Evolutionary conservation across 2,329 filamentous ascomycete genomes (phyloP).

Genomic region (Arthrobotrys iridis): DNA sequence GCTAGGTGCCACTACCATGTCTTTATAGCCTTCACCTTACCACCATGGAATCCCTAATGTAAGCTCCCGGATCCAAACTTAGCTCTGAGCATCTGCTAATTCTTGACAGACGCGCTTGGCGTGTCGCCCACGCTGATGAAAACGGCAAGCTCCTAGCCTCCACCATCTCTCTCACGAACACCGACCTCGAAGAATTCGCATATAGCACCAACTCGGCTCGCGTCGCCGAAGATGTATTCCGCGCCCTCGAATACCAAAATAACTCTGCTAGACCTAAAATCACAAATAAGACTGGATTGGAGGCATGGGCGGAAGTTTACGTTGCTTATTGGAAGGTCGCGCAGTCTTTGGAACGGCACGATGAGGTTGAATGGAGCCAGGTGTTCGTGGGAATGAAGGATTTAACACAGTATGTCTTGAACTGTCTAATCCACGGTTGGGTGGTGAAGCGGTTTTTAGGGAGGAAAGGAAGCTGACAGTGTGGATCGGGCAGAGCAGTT

Average conservation of each 20-base stretch:
- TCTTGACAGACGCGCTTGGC: slow-evolving; percentile 51
- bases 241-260: slow-evolving; percentile 53
- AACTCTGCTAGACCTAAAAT: slow-evolving; percentile 53
- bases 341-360: slow-evolving; percentile 61
- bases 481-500: slow-evolving; percentile 67
- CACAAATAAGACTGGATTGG: slow-evolving; percentile 52
- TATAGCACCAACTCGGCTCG: slow-evolving; percentile 61
- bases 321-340: slow-evolving; percentile 79
- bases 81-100: background rate
- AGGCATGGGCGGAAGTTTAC: slow-evolving; percentile 89
- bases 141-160: slow-evolving; percentile 58
- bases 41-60: slow-evolving; percentile 51
- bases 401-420: slow-evolving; percentile 65
- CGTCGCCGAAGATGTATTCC: slow-evolving; percentile 59
- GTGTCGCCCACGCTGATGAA: slow-evolving; percentile 54
- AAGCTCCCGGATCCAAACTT: background rate
- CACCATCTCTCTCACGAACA: slow-evolving; percentile 60
- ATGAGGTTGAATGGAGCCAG: slow-evolving; percentile 74
- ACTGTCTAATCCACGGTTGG: background rate
- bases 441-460: background rate
- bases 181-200: slow-evolving; percentile 58
- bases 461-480: slow-evolving; percentile 8
- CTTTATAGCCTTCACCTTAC: background rate
- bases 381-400: slow-evolving; percentile 93
- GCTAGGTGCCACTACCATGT: slow-evolving; percentile 20